Percentiles rank a stretch among this genome's conserved stretches.
Conservation (phyloP, 202 grass and related monocot genomes). For the Setaria viridis region DNA sequence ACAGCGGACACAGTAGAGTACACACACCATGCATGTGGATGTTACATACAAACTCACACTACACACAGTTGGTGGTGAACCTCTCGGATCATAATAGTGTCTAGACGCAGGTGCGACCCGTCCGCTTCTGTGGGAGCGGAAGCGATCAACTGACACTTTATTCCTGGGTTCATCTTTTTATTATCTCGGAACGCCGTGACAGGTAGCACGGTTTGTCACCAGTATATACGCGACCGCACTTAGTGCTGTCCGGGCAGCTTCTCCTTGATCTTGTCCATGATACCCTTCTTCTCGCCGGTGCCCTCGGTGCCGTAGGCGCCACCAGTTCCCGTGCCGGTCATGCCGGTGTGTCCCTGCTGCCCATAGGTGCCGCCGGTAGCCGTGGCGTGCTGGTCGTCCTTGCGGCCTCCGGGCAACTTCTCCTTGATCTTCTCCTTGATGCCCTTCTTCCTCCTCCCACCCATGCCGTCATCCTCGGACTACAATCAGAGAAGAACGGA, state of each 20-base stretch:
- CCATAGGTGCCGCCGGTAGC: constrained; percentile 4
- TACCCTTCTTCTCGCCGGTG: constrained; percentile 68
- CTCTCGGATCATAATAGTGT: not conserved
- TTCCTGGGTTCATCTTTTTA: not conserved
- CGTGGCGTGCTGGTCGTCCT: constrained; percentile 20
- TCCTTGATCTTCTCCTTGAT: constrained; percentile 85
- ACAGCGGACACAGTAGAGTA: not conserved
- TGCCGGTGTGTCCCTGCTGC: constrained; percentile 47
- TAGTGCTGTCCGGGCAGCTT: constrained; percentile 69
- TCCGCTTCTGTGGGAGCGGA: not conserved
- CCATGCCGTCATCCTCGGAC: constrained; percentile 73
- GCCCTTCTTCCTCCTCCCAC: constrained; percentile 79
- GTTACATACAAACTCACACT: not conserved
- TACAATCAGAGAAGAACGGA: not conserved
- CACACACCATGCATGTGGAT: not conserved
- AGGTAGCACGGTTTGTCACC: too few relatives aligned
- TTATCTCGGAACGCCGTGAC: not conserved
- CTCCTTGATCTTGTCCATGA: constrained; percentile 79
- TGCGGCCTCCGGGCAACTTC: constrained; percentile 60
- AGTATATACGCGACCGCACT: not conserved
- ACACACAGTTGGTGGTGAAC: not conserved
- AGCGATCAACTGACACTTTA: not conserved
- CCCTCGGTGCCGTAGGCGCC: not conserved
- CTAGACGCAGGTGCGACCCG: not conserved
- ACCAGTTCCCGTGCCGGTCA: not conserved